Conservation (phyloP, 108 stramenopile genomes). For the Schizochytrium sp. region DNA sequence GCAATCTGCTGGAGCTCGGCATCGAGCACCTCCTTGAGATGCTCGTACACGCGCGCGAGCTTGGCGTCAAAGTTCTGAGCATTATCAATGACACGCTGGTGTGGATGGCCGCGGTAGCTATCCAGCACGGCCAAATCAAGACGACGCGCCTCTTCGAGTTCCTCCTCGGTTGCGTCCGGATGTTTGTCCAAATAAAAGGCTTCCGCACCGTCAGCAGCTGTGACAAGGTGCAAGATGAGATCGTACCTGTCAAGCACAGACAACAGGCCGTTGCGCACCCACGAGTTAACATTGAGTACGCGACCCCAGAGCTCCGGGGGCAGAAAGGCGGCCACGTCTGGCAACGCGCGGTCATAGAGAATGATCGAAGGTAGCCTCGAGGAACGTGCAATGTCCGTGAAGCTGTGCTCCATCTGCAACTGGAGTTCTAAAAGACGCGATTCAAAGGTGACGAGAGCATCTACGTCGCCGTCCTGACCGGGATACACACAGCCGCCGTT, state of each 20-base stretch:
- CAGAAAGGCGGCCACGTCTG: conserved; percentile 28
- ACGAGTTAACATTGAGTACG: conserved; percentile 6
- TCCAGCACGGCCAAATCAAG: background rate
- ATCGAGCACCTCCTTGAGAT: background rate
- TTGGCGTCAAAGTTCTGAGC: background rate
- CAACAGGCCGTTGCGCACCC: background rate
- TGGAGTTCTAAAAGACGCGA: conserved; percentile 17
- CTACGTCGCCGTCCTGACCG: conserved; percentile 11
- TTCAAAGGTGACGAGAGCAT: conserved; percentile 25
- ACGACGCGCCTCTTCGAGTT: background rate
- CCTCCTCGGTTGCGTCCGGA: background rate
- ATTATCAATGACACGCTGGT: conserved; percentile 1
- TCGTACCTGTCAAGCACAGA: conserved; percentile 27
- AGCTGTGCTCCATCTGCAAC: conserved; percentile 31
- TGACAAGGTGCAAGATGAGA: conserved; percentile 26
- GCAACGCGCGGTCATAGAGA: conserved; percentile 21
- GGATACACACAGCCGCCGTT: conserved; percentile 26
- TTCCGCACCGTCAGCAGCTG: conserved; percentile 30
- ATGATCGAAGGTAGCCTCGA: background rate
- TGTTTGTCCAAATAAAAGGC: background rate
- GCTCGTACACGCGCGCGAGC: background rate
- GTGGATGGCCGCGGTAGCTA: background rate
- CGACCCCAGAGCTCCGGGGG: conserved; percentile 19
- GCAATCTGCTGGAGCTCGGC: background rate
- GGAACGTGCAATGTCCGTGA: background rate